Evolutionary conservation across 2,329 filamentous ascomycete genomes (phyloP).

Genomic region (Fusarium paranaense): DNA sequence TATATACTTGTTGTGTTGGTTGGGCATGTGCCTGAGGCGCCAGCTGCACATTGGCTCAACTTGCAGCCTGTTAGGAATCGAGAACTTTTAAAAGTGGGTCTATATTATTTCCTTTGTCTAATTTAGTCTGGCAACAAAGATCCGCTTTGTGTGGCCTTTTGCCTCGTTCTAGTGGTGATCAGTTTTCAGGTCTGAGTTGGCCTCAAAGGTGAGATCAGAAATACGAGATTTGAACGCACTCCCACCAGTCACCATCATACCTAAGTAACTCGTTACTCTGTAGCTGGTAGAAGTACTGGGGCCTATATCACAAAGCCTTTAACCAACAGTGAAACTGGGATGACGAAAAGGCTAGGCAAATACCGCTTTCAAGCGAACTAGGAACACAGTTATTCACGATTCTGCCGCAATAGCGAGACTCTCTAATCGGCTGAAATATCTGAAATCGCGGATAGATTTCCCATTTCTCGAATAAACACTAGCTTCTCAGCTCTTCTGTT

Average conservation of each 20-base stretch:
- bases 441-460: background rate
- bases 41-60: background rate
- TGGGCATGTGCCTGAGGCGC: background rate
- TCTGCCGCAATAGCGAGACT: background rate
- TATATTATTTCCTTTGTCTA: background rate
- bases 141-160: background rate
- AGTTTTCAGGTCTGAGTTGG: background rate
- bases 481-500: background rate
- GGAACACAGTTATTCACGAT: background rate
- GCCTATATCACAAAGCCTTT: background rate
- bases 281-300: accelerated
- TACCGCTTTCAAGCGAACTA: background rate
- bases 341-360: background rate
- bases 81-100: background rate
- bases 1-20: background rate
- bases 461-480: background rate
- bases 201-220: background rate
- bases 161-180: background rate
- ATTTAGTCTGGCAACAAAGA: background rate
- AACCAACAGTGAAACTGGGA: background rate
- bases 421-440: background rate
- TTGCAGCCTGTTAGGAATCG: background rate
- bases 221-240: background rate
- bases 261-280: background rate
- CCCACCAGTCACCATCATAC: background rate